These are phyloP conservation scores for Leptosphaerulina australis DNA, from an alignment of 2,329 filamentous ascomycete genomes.

Conservation along the genomic window DNA sequence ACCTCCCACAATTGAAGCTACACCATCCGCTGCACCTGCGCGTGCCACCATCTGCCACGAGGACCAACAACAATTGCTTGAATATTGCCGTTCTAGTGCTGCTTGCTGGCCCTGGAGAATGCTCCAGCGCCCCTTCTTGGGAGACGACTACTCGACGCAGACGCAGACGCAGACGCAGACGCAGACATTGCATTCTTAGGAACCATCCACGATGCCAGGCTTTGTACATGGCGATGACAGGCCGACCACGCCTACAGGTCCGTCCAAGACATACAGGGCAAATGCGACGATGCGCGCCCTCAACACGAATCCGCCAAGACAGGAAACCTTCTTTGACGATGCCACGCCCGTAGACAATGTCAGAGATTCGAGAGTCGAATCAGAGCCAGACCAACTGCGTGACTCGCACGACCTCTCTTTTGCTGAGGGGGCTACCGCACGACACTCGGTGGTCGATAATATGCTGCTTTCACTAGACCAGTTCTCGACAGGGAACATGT, in stretches of 20 bases:
- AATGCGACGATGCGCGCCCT: constrained; percentile 37
- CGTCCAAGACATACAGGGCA: constrained; percentile 31
- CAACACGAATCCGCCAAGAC: constrained; percentile 36
- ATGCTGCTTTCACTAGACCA: constrained; percentile 94
- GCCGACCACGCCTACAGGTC: constrained; percentile 41
- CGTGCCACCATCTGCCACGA: constrained; percentile 20
- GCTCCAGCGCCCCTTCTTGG: constrained; percentile 30
- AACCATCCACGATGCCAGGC: constrained; percentile 32
- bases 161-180: too few species aligned
- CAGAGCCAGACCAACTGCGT: constrained; percentile 29
- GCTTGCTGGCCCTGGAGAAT: constrained; percentile 34
- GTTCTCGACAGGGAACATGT: constrained; percentile 36
- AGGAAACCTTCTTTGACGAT: constrained; percentile 47
- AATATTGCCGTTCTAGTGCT: constrained; percentile 17
- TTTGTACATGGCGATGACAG: constrained; percentile 29
- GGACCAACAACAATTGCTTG: constrained; percentile 15
- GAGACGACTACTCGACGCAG: too few species aligned
- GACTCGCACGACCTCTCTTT: constrained; percentile 89
- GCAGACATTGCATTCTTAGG: constrained; percentile 24
- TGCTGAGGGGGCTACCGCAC: constrained; percentile 68
- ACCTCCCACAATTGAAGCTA: constrained; percentile 2
- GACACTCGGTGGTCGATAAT: constrained; percentile 92
- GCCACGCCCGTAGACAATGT: constrained; percentile 42
- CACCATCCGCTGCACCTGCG: constrained; percentile 10
- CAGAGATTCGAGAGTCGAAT: constrained; percentile 21